Conservation (phyloP, 805 yeast species). For the Limtongia smithiae region DNA sequence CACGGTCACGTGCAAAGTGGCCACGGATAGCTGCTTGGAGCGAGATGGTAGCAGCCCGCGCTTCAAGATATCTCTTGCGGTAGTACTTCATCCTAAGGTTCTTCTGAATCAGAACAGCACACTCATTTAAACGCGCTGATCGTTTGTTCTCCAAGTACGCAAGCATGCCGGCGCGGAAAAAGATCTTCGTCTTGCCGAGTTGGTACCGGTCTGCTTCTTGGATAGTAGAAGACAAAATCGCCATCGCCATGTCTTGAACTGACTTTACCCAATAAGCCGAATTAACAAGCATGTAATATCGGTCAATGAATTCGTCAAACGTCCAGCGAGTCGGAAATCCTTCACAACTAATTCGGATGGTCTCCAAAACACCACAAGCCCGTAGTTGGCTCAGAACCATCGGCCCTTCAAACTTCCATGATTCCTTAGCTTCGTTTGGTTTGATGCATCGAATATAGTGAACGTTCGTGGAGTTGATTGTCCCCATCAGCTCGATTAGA, state of each 20-base stretch:
- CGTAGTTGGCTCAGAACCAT: constrained; percentile 94
- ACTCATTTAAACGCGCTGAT: constrained; percentile 66
- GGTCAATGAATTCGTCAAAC: constrained; percentile 83
- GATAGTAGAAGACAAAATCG: constrained; percentile 62
- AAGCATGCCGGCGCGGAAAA: constrained; percentile 94
- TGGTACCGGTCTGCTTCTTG: constrained; percentile 69
- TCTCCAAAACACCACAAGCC: constrained; percentile 98
- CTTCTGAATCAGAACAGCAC: constrained; percentile 85
- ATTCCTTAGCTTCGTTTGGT: constrained; percentile 89
- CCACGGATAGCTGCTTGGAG: constrained; percentile 69
- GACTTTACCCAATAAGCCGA: constrained; percentile 60
- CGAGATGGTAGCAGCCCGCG: constrained; percentile 50
- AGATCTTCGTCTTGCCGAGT: constrained; percentile 88
- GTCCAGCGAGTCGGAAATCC: constrained; percentile 98
- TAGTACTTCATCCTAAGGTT: constrained; percentile 62
- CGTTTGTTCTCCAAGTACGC: constrained; percentile 86
- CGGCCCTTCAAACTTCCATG: constrained; percentile 92
- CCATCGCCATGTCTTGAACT: constrained; percentile 60
- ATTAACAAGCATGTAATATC: constrained; percentile 78
- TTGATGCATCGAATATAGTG: constrained; percentile 97
- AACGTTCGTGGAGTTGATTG: constrained; percentile 90
- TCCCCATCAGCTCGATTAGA: constrained; percentile 84
- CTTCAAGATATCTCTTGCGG: constrained; percentile 58
- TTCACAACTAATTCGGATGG: constrained; percentile 93
- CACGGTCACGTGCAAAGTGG: constrained; percentile 51